Evolutionary conservation across 2,329 filamentous ascomycete species (phyloP).

Genomic region (Fusarium sp.): DNA sequence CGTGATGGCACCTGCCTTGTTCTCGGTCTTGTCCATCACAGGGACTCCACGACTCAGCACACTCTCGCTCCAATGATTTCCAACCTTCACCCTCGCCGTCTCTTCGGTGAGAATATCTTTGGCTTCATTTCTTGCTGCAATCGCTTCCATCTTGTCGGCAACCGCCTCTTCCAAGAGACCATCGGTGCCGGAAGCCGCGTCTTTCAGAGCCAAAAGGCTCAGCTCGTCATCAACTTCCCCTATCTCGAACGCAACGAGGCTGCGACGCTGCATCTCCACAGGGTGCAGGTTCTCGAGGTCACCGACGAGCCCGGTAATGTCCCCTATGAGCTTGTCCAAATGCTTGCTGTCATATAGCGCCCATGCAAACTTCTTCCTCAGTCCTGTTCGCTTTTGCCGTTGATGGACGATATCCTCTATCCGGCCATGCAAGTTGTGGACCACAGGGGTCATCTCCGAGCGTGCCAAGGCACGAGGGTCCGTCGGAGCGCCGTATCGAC

Average conservation of each 20-base stretch:
- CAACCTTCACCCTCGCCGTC: constrained; percentile 7
- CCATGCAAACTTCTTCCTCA: background rate
- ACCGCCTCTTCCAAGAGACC: constrained; percentile 8
- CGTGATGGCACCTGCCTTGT: background rate
- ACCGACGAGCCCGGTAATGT: constrained; percentile 37
- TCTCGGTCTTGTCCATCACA: constrained; percentile 10
- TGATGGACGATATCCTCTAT: background rate
- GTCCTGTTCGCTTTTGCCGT: background rate
- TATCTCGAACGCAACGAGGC: constrained; percentile 36
- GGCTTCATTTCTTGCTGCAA: background rate
- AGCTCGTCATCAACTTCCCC: constrained; percentile 38
- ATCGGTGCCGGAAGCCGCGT: constrained; percentile 12
- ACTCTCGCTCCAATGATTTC: constrained; percentile 9
- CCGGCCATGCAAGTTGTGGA: background rate
- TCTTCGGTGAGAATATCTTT: background rate
- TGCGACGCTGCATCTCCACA: constrained; percentile 20
- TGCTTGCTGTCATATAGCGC: constrained; percentile 17
- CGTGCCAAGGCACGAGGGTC: background rate
- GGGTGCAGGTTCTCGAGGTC: constrained; percentile 41
- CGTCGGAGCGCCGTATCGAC: background rate
- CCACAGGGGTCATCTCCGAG: background rate
- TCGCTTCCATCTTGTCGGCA: background rate
- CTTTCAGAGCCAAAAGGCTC: constrained; percentile 31
- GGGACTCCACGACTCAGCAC: background rate
- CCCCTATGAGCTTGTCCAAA: constrained; percentile 35